phyloP scores from a whole-genome alignment of 345 rosid species.

The Cardamine chenopodiifolia region DNA sequence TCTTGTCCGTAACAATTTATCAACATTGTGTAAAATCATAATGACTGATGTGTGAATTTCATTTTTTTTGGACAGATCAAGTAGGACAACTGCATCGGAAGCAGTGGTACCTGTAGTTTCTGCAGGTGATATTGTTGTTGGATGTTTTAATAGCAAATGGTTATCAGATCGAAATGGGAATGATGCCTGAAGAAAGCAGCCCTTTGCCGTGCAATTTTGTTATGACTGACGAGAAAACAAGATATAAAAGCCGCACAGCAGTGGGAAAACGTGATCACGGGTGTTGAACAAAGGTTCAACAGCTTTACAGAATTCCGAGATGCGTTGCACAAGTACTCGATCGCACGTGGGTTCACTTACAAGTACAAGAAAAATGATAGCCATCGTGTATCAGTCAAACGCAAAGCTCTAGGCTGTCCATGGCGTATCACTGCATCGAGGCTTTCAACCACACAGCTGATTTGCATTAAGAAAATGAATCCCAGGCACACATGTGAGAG shows the following conservation, averaged over 20 bases:
- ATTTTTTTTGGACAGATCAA: conserved; percentile 51
- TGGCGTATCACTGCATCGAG: conserved; percentile 93
- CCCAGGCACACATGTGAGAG: conserved; percentile 80
- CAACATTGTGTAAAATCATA: neutral
- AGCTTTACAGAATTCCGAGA: conserved; percentile 82
- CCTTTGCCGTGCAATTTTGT: conserved; percentile 48
- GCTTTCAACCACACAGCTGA: conserved; percentile 76
- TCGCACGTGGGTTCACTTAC: conserved; percentile 85
- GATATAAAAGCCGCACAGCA: conserved; percentile 57
- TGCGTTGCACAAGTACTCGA: conserved; percentile 82
- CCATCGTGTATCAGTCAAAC: conserved; percentile 84
- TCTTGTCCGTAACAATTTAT: neutral
- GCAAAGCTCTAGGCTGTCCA: conserved; percentile 83
- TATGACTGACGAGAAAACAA: conserved; percentile 52
- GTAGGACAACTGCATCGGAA: conserved; percentile 68
- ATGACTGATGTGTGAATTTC: conserved; percentile 12
- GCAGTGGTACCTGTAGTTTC: conserved; percentile 57
- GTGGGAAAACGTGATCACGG: conserved; percentile 89
- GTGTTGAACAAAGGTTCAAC: conserved; percentile 84
- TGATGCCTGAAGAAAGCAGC: conserved; percentile 41
- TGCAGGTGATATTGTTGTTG: conserved; percentile 36
- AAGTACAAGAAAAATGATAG: conserved; percentile 90
- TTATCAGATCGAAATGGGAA: conserved; percentile 37
- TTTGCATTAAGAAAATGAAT: conserved; percentile 89
- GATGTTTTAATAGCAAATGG: conserved; percentile 23